Evolutionary conservation across 345 rosid species (phyloP).

Genomic region (Hibiscus trionum): DNA sequence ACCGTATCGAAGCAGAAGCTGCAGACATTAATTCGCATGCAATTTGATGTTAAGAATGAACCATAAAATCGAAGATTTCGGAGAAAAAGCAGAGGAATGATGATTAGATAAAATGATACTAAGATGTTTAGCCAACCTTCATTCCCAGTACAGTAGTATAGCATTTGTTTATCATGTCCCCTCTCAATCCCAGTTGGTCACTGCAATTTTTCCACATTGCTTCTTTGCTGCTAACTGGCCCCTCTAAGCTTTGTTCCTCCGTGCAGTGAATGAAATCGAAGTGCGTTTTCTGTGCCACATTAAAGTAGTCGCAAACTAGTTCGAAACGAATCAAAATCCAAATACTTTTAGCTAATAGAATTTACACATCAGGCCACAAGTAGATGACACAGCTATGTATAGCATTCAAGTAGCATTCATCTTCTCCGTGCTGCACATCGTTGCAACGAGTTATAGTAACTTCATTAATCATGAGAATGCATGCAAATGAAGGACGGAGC

Average conservation of each 20-base stretch:
- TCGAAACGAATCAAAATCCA: neutral
- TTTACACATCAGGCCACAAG: constrained; percentile 21
- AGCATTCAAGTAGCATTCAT: constrained; percentile 31
- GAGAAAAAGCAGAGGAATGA: neutral
- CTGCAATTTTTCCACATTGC: constrained; percentile 30
- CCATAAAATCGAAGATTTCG: neutral
- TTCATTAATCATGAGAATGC: neutral
- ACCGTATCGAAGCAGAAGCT: constrained; percentile 22
- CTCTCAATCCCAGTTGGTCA: constrained; percentile 18
- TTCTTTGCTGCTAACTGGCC: neutral
- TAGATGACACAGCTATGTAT: constrained; percentile 35
- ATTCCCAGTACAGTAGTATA: constrained; percentile 23
- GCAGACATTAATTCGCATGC: constrained; percentile 6
- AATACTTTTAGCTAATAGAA: neutral
- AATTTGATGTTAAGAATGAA: neutral
- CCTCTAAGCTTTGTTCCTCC: constrained; percentile 24
- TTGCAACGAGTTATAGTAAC: neutral
- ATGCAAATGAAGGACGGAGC: neutral
- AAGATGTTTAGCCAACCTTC: constrained; percentile 17
- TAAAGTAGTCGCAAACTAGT: neutral
- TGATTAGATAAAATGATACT: neutral
- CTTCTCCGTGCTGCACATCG: constrained; percentile 32
- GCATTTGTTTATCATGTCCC: constrained; percentile 21
- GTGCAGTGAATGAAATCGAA: constrained; percentile 32
- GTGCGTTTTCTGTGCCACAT: constrained; percentile 22